A percentile compares a stretch with the other conserved stretches of the same genome.
Evolutionary conservation across 108 stramenopile species (phyloP).

Genomic region (Pseudonitzschia delicatissima): DNA sequence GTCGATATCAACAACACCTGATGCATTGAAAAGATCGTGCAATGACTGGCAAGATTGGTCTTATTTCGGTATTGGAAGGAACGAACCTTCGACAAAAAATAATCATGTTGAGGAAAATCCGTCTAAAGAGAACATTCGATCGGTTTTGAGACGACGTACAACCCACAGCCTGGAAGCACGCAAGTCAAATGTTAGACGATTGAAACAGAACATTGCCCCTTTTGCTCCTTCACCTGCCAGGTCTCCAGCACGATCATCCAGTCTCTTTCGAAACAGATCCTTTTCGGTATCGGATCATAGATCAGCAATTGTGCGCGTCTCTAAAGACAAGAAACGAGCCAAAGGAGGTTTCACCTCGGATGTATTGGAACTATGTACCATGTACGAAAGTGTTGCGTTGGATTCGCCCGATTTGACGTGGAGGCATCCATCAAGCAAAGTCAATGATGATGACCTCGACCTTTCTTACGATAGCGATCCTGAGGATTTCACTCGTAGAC

Average conservation of each 20-base stretch:
- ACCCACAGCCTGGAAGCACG: conserved; percentile 26
- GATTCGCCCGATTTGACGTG: neutral
- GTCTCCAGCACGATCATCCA: conserved; percentile 1
- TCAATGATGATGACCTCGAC: conserved; percentile 13
- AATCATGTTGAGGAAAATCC: neutral
- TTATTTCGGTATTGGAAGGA: conserved; percentile 11
- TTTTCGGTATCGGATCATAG: conserved; percentile 25
- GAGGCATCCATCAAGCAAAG: neutral
- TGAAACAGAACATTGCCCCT: conserved; percentile 33
- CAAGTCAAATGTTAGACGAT: conserved; percentile 17
- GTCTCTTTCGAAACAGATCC: conserved; percentile 22
- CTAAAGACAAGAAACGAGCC: neutral
- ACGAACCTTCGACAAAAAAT: neutral
- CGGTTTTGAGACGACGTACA: conserved; percentile 23
- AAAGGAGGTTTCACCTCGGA: conserved; percentile 7
- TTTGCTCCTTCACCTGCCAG: conserved; percentile 22
- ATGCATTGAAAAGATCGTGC: neutral
- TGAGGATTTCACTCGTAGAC: conserved; percentile 36
- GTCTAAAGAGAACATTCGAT: conserved; percentile 22
- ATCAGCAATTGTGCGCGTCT: conserved; percentile 21
- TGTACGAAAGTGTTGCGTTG: conserved; percentile 14
- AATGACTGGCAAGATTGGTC: conserved; percentile 28
- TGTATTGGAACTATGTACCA: conserved; percentile 25
- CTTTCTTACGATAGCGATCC: conserved; percentile 51
- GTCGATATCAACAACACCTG: neutral